Conservation (phyloP, 1,139 yeast genomes). For the Arxiozyma heterogenica region DNA sequence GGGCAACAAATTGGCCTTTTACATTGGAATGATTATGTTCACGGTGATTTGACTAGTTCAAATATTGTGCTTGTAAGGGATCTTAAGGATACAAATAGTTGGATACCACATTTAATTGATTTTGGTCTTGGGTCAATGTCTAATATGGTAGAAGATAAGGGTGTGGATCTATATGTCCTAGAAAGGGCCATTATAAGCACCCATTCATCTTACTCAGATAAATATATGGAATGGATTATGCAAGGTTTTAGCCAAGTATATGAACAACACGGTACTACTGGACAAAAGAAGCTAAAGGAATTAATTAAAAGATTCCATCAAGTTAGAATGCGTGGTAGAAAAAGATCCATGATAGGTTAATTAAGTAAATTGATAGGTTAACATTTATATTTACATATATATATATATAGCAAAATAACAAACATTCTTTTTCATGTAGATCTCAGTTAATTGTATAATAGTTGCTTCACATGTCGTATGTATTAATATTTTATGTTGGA, state of each 20-base stretch:
- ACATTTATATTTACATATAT: not conserved
- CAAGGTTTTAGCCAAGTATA: slow-evolving; percentile 57
- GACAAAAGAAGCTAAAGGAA: slow-evolving; percentile 43
- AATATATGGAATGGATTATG: slow-evolving; percentile 61
- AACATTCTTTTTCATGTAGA: not conserved
- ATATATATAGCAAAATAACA: not conserved
- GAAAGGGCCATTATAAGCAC: slow-evolving; percentile 89
- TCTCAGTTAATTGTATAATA: not conserved
- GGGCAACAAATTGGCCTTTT: slow-evolving; percentile 65
- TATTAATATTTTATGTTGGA: not conserved
- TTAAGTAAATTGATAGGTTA: not conserved
- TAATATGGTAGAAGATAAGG: slow-evolving; percentile 77
- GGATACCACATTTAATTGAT: slow-evolving; percentile 65
- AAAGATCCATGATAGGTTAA: slow-evolving; percentile 86
- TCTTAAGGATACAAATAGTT: slow-evolving; percentile 11
- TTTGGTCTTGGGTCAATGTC: slow-evolving; percentile 81
- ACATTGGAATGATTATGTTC: slow-evolving; percentile 73
- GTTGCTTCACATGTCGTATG: not conserved
- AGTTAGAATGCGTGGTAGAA: slow-evolving; percentile 86
- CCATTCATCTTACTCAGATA: slow-evolving; percentile 64
- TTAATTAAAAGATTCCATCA: slow-evolving; percentile 61
- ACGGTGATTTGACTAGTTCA: slow-evolving; percentile 92
- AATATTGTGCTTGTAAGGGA: slow-evolving; percentile 52
- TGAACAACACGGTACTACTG: slow-evolving; percentile 27
- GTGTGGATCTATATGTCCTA: slow-evolving; percentile 88